phyloP scores from a whole-genome alignment of 805 yeast genomes.

The Lipomyces spencermartinsiae region DNA sequence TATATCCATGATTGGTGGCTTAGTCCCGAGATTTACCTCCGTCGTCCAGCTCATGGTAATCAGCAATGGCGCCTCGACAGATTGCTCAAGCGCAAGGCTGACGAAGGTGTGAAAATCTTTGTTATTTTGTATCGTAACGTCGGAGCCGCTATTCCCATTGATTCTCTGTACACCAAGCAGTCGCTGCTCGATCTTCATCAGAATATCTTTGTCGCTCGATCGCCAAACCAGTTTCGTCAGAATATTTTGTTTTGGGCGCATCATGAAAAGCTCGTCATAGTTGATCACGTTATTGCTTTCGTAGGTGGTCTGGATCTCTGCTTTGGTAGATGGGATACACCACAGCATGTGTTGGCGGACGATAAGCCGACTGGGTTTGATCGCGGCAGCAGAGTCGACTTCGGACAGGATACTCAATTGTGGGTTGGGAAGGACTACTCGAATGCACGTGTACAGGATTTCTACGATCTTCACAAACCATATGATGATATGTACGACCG shows the following conservation, averaged over 20 bases:
- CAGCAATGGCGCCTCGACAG: conserved; percentile 94
- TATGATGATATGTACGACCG: conserved; percentile 93
- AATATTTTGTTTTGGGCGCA: conserved; percentile 98
- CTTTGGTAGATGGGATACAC: conserved; percentile 94
- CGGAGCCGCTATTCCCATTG: conserved; percentile 90
- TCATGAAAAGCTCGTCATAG: conserved; percentile 87
- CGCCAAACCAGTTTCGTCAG: conserved; percentile 93
- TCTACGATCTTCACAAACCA: conserved; percentile 79
- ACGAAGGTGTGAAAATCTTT: conserved; percentile 92
- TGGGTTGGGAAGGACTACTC: conserved; percentile 99
- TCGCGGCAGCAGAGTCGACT: conserved; percentile 37
- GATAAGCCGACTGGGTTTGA: conserved; percentile 51
- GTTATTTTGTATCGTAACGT: conserved; percentile 93
- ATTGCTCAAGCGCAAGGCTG: conserved; percentile 84
- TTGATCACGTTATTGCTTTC: conserved; percentile 88
- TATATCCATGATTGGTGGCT: conserved; percentile 99
- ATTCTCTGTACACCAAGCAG: conserved; percentile 93
- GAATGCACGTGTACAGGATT: conserved; percentile 91
- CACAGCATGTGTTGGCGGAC: conserved; percentile 89
- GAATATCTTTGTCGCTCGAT: conserved; percentile 87
- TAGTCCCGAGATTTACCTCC: conserved; percentile 87
- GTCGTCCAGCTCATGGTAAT: conserved; percentile 94
- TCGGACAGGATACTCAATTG: conserved; percentile 60
- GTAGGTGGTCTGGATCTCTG: conserved; percentile 96
- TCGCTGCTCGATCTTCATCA: conserved; percentile 83